Evolutionary conservation across 495 filamentous ascomycete genomes (phyloP), one percentile per base, ranked within the genome.

Genomic region (Letharia lupina): DNA sequence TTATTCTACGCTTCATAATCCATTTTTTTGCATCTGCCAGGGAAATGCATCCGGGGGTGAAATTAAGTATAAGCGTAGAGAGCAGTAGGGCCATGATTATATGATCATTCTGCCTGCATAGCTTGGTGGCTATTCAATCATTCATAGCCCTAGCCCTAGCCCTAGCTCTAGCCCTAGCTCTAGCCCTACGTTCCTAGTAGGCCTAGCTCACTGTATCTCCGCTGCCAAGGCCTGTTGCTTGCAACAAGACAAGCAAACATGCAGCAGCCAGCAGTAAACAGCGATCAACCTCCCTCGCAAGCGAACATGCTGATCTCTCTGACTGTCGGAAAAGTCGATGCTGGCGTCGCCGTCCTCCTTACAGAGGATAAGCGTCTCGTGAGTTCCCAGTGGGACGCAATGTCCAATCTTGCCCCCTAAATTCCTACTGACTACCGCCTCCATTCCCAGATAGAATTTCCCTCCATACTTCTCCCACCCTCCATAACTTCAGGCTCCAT

Each of bases 321-420:
- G 74, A 98, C 94, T 54, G 95, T 98, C 74, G 94, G 94, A 79
- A 98, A 98, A 81, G 94, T 98, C 77, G 94, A 98, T 76, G 94
- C 94, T 70, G 94, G 94, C 76, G 92, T 98, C 71, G 95, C 94
- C 59, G 95, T 98, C 63, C 86, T 98, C 62, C 83, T 98, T 65
- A 98, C 94, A 47, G 89, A 96, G 71, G 94, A 98, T 79, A 98
- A 98, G 79, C 88, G 94, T 69, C 82, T 98, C 70, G 94, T 97
- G 86, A 76, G 86, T 76, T 69, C 20, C 15, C 50, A n/a, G 62
- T 58, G 31, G 48, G 48, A 37, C 31, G 16, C 57, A 9, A 23
- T 7, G 37, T 33, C 33, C 52, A 69, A 60, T 13, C 39, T 23
- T 35, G 31, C 20, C 11, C 44, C 48, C 28, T 50, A 16, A 11